Evolutionary conservation across 2,329 filamentous ascomycete species (phyloP).

Genomic region (Fusarium continuum): DNA sequence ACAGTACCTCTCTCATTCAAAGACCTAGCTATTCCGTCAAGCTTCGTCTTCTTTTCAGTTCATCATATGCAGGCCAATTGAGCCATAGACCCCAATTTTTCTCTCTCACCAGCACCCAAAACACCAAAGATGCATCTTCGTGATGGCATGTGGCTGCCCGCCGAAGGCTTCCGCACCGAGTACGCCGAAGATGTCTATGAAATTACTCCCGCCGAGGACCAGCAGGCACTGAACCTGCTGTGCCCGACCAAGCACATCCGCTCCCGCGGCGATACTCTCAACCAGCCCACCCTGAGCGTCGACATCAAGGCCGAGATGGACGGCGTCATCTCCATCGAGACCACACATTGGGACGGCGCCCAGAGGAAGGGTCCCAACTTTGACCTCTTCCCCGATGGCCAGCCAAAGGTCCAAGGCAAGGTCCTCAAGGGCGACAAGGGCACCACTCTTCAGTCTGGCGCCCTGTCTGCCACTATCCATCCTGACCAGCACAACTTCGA

Average conservation of each 20-base stretch:
- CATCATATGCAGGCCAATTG: slow-evolving; percentile 11
- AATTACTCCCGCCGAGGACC: slow-evolving; percentile 55
- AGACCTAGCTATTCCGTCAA: slow-evolving; percentile 9
- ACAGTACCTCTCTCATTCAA: slow-evolving; percentile 6
- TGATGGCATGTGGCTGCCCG: slow-evolving; percentile 68
- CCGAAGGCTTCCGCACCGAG: slow-evolving; percentile 67
- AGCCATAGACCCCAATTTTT: background rate
- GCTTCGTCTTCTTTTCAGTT: background rate
- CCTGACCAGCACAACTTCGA: slow-evolving; percentile 51
- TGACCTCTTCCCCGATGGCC: slow-evolving; percentile 51
- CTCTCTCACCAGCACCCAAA: background rate
- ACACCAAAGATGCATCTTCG: slow-evolving; percentile 46
- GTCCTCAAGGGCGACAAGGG: slow-evolving; percentile 47
- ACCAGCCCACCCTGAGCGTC: slow-evolving; percentile 61
- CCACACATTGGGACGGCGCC: slow-evolving; percentile 52
- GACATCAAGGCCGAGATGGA: slow-evolving; percentile 51
- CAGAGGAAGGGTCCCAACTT: slow-evolving; percentile 51
- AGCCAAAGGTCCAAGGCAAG: slow-evolving; percentile 43
- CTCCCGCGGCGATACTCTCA: slow-evolving; percentile 64
- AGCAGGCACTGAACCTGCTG: slow-evolving; percentile 61
- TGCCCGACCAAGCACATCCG: slow-evolving; percentile 65
- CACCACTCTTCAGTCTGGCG: slow-evolving; percentile 50
- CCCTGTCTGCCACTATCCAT: slow-evolving; percentile 49
- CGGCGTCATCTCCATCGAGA: slow-evolving; percentile 53
- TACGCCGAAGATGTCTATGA: slow-evolving; percentile 72